Base-by-base conservation (phyloP, 495 filamentous ascomycete genomes). In the Penicillium soppii region DNA sequence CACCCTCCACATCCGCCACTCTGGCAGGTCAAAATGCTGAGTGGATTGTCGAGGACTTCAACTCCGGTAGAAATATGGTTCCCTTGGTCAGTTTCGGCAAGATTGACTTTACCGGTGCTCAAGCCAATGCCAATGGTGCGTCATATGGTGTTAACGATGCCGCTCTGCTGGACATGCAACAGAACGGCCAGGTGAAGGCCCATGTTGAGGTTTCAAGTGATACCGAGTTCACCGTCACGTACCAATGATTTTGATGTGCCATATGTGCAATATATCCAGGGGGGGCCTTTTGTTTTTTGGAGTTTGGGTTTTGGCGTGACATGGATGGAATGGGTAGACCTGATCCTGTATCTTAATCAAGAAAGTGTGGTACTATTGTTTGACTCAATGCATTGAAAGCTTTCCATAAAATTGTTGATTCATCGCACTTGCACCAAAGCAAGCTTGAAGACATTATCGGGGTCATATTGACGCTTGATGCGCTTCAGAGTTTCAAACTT, bases 41-140 rank as follows among this genome's bases (percentile, higher is more conserved):
- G 50, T 86, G 82, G 83, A 84, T 86, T 47, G 79, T 86, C 22
- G 83, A 86, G 69, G 82, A 85, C 47, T 85, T 80, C 54, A 69
- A 78, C 47, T 59, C 67, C 2, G 75, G 76, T 19, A 62, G 59
- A 41, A 13, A 46, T 7, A 66, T 77, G 50, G 81, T 85, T 0
- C 67, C 73, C 5, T 68, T 86, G 54, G 80, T 72, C 13, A 66
- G 83, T 58, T 84, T 83, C 57, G 73, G 73, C 32, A 65, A 59
- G 3, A 69, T 85, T 6, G 63, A 54, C 17, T 85, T 85, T 50
- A 75, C 67, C 8, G 72, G 73, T 25, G 68, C 65, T 3, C 66
- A 71, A 38, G 70, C 75, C 3, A 30, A 62, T 47, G 69, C 68
- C 21, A 63, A 61, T 5, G 54, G 61, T 19, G 17, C 40, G 3